phyloP scores from a whole-genome alignment of 2,329 filamentous ascomycete species.

The Cladophialophora psammophila region DNA sequence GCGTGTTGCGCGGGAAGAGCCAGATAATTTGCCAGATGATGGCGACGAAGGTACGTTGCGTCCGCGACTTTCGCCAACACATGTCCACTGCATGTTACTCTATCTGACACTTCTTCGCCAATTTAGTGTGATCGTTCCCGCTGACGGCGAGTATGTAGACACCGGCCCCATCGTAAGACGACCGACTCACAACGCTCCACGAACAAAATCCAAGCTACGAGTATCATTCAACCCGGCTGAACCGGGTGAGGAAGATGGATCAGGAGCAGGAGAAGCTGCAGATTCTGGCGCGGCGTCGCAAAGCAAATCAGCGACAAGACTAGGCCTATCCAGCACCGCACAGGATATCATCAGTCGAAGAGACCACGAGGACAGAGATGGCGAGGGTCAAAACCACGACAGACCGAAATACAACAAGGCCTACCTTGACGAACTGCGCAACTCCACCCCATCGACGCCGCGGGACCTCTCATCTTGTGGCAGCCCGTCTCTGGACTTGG shows the following conservation, averaged over 20 bases:
- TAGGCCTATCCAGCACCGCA: constrained; percentile 30
- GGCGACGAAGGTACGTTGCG: constrained; percentile 59
- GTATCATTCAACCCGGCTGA: constrained; percentile 76
- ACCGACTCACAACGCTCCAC: constrained; percentile 58
- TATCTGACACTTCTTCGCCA: constrained; percentile 26
- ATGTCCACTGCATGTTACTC: constrained; percentile 6
- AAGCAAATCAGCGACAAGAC: constrained; percentile 25
- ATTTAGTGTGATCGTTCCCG: constrained; percentile 29
- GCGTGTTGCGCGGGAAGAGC: constrained; percentile 75
- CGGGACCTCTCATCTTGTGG: constrained; percentile 62
- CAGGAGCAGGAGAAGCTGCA: constrained; percentile 32
- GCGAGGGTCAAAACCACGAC: constrained; percentile 26
- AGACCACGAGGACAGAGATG: constrained; percentile 17
- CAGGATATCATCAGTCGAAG: constrained; percentile 19
- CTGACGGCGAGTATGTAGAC: constrained; percentile 50
- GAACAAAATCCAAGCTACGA: constrained; percentile 76
- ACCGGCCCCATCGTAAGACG: constrained; percentile 60
- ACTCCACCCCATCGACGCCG: constrained; percentile 83
- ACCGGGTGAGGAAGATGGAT: constrained; percentile 62
- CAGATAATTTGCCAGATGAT: constrained; percentile 64
- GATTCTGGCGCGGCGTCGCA: background rate
- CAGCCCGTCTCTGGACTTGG: constrained; percentile 33
- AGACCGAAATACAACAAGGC: constrained; percentile 85
- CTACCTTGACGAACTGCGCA: constrained; percentile 83
- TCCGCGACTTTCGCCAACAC: constrained; percentile 8